Evolutionary conservation across 106 monocot species (phyloP), one percentile per base, ranked within the genome.

Genomic region (Phalaenopsis equestris): DNA sequence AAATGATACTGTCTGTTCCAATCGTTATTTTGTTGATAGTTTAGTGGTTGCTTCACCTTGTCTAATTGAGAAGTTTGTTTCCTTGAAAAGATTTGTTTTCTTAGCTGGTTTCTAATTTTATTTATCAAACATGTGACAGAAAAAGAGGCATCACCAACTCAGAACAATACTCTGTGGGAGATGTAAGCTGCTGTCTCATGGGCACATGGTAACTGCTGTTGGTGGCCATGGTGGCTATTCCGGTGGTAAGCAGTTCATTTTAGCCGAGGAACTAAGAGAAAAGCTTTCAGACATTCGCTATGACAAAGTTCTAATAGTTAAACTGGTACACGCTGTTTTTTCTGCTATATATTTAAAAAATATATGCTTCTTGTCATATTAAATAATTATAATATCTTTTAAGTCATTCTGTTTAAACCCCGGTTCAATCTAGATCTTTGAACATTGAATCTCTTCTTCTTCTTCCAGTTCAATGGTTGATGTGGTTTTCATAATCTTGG

Each of bases 161-260:
- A 91, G 85, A 76, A 95, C 94, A 47, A 81, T 99, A 23, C 90
- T 99, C 18, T 99, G 99, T 80, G 90, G 94, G 36, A 87, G 99
- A 78, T 99, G 99, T 73, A 89, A 85, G 83, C 82, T 99, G 19
- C 72, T 99, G 73, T 99, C 99, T 0, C 99, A 99, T 85, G 99
- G 99, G 8, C 91, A 88, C 83, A 95, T 99, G 99, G 82, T 99
- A 43, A 99, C 99, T 76, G 99, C 99, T 78, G 99, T 99, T 74
- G 99, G 99, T 65, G 99, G 99, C 45, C 89, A 92, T 78, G 99
- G 99, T 36, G 99, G 99, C 68, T 99, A 99, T 85, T 65, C 94
- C 43, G 99, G 99, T 73, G 99, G 94, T 17, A 99, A 93, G 73
- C 94, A 99, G 85, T 99, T 99, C 78, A 79, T 99, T 72, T 81